Base-by-base conservation (phyloP, 129 eudicot species). In the Chrysanthemum lavandulifolium region DNA sequence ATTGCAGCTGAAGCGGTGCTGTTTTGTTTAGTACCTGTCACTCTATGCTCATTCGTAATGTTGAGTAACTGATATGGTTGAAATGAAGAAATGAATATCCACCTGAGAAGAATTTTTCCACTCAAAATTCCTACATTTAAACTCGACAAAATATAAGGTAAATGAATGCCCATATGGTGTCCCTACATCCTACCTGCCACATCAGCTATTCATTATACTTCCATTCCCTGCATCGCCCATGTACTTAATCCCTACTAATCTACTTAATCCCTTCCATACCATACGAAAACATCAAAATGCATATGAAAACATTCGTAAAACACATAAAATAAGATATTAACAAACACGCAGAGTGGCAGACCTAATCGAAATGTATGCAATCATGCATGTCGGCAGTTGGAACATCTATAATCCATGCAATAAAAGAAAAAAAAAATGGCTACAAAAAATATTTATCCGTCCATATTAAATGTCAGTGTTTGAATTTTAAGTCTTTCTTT, bases 181-280 rank as follows among this genome's bases (percentile, higher is more conserved):
- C 33, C 33, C 3, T 29, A 29, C 33, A 29, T 15, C 80, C 69
- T 10, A 68, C 80, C 31, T 27, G 31, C 31, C 31, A 27, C 31
- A 27, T 27, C 31, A 27, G 31, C 31, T 27, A 27, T 27, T 27
- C 2, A 27, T 27, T 27, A 27, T 27, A 27, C 31, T 27, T 27
- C 31, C 31, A 27, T 27, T 27, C 31, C 31, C 31, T 27, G 31
- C 31, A 27, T 27, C 31, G 31, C 31, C 31, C 31, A 27, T 27
- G 3, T 27, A 27, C 31, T 27, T 27, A 27, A 27, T 27, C 31
- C 31, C 2, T 14, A 50, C 12, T 14, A 10, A 11, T 14, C 54
- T 10, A 50, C 54, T 11, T n/a, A n/a, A n/a, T n/a, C 5, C 40
- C 40, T 31, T 31, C 40, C 40, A 31, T 31, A 3, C 6, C 40